phyloP scores from a whole-genome alignment of 441 rosid species.

The Theobroma grandiflorum region DNA sequence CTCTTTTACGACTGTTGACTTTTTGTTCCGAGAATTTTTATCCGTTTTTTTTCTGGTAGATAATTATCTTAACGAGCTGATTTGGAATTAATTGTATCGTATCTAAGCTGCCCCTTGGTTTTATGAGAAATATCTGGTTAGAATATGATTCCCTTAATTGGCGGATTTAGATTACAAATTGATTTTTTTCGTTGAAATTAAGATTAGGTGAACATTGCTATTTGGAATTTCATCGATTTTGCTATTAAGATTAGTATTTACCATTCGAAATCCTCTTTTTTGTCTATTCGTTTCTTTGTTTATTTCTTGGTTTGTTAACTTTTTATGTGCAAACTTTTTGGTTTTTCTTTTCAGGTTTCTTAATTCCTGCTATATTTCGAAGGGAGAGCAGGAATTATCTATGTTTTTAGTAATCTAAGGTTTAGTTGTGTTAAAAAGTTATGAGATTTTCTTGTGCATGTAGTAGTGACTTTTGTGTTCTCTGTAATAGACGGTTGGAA shows the following conservation, averaged over 20 bases:
- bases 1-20: neutral
- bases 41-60: neutral
- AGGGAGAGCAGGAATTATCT: constrained; percentile 23
- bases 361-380: constrained; percentile 3
- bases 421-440: constrained; percentile 50
- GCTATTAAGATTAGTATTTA: no score
- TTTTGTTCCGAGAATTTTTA: neutral
- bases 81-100: neutral
- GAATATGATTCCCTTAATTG: neutral
- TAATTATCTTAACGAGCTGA: neutral
- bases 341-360: constrained; percentile 23
- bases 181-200: neutral
- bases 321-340: neutral
- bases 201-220: neutral
- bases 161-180: neutral
- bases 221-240: neutral
- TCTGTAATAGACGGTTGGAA: constrained; percentile 27
- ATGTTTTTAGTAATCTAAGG: neutral
- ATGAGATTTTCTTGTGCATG: constrained; percentile 57
- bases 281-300: neutral
- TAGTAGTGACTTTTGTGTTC: constrained; percentile 39
- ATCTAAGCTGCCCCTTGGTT: neutral
- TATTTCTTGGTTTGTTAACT: constrained; percentile 2
- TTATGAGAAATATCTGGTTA: neutral
- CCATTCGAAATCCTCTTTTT: neutral